Evolutionary conservation across 108 stramenopile genomes (phyloP).

Genomic region (Nitzschia sp.): DNA sequence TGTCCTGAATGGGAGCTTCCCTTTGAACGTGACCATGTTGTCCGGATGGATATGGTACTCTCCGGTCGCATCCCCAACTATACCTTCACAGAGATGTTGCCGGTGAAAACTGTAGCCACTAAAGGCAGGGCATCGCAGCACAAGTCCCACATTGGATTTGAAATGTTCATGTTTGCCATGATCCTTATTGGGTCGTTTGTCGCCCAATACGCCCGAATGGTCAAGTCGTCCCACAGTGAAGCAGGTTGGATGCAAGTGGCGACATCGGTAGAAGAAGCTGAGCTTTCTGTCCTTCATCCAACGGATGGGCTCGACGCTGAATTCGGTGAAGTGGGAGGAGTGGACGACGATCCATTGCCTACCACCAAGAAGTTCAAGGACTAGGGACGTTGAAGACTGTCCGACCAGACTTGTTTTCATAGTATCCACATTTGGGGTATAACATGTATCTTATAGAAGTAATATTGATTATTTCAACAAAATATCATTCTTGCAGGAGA

Average conservation of each 20-base stretch:
- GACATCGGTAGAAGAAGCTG: not conserved
- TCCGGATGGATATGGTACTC: slow-evolving; percentile 1
- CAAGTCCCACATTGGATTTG: not conserved
- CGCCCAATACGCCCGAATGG: slow-evolving; percentile 8
- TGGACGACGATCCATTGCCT: slow-evolving; percentile 11
- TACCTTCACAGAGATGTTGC: not conserved
- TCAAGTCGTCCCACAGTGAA: not conserved
- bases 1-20: slow-evolving; percentile 11
- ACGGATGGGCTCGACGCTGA: slow-evolving; percentile 7
- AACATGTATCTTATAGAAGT: too few relatives aligned
- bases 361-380: not conserved
- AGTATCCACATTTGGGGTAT: too few relatives aligned
- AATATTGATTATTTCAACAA: too few relatives aligned
- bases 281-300: not conserved
- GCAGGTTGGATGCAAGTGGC: not conserved
- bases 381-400: not conserved
- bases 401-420: not conserved
- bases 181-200: slow-evolving; percentile 3
- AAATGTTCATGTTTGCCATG: not conserved
- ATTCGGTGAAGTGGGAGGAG: slow-evolving; percentile 11
- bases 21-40: not conserved
- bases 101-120: not conserved
- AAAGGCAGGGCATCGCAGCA: not conserved
- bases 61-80: not conserved
- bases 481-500: too few relatives aligned